Conservation (phyloP, 2,329 filamentous ascomycete species). For the Biscogniauxia sp. region DNA sequence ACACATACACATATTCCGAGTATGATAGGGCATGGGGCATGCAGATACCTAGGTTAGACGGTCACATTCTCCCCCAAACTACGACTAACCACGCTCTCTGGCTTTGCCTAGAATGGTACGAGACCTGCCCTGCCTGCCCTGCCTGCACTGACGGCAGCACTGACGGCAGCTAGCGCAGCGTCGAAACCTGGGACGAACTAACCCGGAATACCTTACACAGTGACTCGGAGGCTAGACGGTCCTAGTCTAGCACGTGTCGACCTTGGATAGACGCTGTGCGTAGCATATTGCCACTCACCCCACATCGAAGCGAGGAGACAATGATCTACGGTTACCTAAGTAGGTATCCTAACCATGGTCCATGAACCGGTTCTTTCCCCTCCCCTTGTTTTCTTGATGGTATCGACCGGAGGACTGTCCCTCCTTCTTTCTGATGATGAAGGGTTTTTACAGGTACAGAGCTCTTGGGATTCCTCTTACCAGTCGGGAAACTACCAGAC, state of each 20-base stretch:
- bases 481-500: not conserved
- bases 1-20: too few species aligned
- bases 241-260: not conserved
- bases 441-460: not conserved
- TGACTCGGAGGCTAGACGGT: not conserved
- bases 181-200: not conserved
- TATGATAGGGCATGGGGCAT: not conserved
- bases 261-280: not conserved
- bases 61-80: not conserved
- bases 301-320: not conserved
- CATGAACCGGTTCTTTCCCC: too few species aligned
- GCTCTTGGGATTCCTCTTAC: not conserved
- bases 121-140: not conserved
- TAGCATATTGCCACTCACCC: not conserved
- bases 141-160: not conserved
- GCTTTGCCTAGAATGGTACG: not conserved
- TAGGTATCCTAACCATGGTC: not conserved
- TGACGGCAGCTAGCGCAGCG: not conserved
- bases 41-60: not conserved
- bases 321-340: too few species aligned
- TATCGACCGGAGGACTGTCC: not conserved
- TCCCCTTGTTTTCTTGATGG: not conserved
- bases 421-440: not conserved
- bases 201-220: not conserved
- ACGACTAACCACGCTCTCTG: not conserved